Percentiles rank a stretch among this genome's conserved stretches.
phyloP scores from a whole-genome alignment of 2,329 filamentous ascomycete genomes.

The Fusarium chuoi region DNA sequence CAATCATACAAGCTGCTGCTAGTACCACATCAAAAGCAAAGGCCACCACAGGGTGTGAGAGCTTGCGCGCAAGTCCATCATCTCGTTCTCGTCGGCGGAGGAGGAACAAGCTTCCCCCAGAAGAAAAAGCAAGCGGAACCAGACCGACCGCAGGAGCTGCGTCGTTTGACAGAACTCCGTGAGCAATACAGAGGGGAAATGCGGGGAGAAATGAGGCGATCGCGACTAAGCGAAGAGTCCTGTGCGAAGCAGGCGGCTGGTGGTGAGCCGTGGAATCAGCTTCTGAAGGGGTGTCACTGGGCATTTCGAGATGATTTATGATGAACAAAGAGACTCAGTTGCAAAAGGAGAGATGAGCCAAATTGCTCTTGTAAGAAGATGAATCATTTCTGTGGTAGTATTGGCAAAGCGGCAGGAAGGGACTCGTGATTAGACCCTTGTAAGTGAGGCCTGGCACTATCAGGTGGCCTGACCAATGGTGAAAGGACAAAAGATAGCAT shows the following conservation, averaged over 20 bases:
- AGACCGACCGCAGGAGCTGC: conserved; percentile 53
- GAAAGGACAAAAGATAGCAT: conserved; percentile 1
- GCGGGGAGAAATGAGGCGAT: conserved; percentile 52
- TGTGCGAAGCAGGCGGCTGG: conserved; percentile 28
- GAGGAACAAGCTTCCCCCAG: conserved; percentile 40
- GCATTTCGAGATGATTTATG: conserved; percentile 10
- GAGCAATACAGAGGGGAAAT: conserved; percentile 53
- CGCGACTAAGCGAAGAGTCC: conserved; percentile 49
- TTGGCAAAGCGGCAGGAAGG: conserved; percentile 9
- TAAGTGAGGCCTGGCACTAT: conserved; percentile 28
- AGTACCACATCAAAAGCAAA: conserved; percentile 52
- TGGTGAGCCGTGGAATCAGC: conserved; percentile 18
- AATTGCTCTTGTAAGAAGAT: neutral
- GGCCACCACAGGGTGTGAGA: conserved; percentile 48
- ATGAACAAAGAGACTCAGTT: neutral
- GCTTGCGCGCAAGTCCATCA: neutral
- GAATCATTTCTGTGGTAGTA: neutral
- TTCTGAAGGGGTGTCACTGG: conserved; percentile 25
- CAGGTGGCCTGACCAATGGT: conserved; percentile 25
- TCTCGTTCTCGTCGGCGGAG: conserved; percentile 27
- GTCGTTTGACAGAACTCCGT: conserved; percentile 50
- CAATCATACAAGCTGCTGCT: conserved; percentile 51
- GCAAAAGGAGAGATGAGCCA: neutral
- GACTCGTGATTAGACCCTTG: conserved; percentile 36
- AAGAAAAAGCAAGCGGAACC: conserved; percentile 52